Evolutionary conservation across 495 filamentous ascomycete genomes (phyloP).

Genomic region (Penicillium mononematosum): DNA sequence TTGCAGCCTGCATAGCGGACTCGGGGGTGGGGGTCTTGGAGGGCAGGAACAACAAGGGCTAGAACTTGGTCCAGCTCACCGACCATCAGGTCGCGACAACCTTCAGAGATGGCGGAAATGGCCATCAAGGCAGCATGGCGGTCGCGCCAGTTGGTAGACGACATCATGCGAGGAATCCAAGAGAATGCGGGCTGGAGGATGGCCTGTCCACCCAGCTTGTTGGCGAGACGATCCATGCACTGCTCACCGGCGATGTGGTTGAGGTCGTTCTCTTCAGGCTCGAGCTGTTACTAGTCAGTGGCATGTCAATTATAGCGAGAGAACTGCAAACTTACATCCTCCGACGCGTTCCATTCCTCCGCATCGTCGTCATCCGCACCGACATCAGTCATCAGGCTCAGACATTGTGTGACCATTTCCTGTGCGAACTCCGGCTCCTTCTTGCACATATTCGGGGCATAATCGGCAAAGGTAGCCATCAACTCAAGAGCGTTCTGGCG

Average conservation of each 20-base stretch:
- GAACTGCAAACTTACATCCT: slow-evolving; percentile 64
- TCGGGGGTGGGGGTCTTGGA: slow-evolving; percentile 88
- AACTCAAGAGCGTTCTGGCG: slow-evolving; percentile 94
- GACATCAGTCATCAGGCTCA: slow-evolving; percentile 99
- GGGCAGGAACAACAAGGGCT: slow-evolving; percentile 85
- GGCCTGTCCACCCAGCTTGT: slow-evolving; percentile 87
- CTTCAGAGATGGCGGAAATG: slow-evolving; percentile 97
- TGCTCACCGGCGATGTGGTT: slow-evolving; percentile 99
- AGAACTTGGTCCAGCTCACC: slow-evolving; percentile 91
- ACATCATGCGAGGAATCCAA: slow-evolving; percentile 98
- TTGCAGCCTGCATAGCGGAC: slow-evolving; percentile 99
- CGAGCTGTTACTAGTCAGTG: slow-evolving; percentile 56
- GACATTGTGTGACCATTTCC: slow-evolving; percentile 98
- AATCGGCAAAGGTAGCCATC: slow-evolving; percentile 98
- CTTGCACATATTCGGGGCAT: slow-evolving; percentile 86
- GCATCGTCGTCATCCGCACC: slow-evolving; percentile 94
- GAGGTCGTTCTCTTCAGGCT: slow-evolving; percentile 91
- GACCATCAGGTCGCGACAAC: slow-evolving; percentile 93
- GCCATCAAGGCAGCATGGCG: slow-evolving; percentile 98
- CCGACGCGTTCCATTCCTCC: slow-evolving; percentile 85
- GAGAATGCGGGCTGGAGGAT: slow-evolving; percentile 91
- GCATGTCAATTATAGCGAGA: slow-evolving; percentile 1
- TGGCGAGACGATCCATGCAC: slow-evolving; percentile 96
- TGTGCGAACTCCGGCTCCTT: slow-evolving; percentile 86
- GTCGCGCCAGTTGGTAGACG: slow-evolving; percentile 90